Conservation (phyloP, 495 filamentous ascomycete species). For the Filosporella fistucella region DNA sequence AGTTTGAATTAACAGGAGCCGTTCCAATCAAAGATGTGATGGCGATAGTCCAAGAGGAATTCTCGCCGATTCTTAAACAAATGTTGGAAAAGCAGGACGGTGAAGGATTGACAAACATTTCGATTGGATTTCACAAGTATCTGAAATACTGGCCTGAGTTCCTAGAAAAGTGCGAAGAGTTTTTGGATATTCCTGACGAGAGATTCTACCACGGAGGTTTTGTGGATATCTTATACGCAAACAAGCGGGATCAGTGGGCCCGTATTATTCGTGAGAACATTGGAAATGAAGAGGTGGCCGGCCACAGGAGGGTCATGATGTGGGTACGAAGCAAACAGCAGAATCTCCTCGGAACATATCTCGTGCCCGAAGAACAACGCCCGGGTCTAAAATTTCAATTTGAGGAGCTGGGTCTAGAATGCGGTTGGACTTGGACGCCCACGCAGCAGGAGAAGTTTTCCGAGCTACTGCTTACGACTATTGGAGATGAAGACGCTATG, state of each 20-base stretch:
- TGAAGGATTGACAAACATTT: neutral
- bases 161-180: neutral
- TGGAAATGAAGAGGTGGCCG: too few species aligned
- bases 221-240: neutral
- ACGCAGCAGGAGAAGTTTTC: too few species aligned
- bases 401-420: too few species aligned
- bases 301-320: too few species aligned
- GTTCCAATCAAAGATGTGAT: conserved; percentile 6
- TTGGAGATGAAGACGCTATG: too few species aligned
- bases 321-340: too few species aligned
- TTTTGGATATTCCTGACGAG: neutral
- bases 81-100: conserved; percentile 1
- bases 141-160: conserved; percentile 3
- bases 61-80: neutral
- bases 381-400: too few species aligned
- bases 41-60: neutral
- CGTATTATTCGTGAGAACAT: neutral
- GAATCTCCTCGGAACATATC: too few species aligned
- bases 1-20: neutral
- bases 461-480: too few species aligned
- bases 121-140: neutral
- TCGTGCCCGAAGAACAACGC: too few species aligned
- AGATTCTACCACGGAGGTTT: neutral
- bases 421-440: too few species aligned
- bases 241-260: neutral